These are phyloP conservation scores for Kodamaea plutei DNA, from an alignment of 1,139 yeast species.

Conservation along the genomic window DNA sequence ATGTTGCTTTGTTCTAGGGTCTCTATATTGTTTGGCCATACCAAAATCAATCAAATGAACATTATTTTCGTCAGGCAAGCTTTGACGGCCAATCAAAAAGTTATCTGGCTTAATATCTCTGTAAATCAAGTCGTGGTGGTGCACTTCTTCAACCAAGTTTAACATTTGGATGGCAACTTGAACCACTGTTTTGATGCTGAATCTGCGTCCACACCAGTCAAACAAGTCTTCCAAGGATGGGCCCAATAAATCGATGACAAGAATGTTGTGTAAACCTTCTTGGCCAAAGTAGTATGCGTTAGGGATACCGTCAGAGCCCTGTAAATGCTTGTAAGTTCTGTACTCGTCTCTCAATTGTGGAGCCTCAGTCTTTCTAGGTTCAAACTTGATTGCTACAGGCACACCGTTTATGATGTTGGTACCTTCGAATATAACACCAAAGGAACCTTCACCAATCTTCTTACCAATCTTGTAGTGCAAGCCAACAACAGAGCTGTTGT, in stretches of 20 bases:
- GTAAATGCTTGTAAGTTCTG: constrained; percentile 83
- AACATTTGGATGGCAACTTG: constrained; percentile 93
- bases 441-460: constrained; percentile 97
- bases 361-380: constrained; percentile 94
- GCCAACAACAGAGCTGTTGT: constrained; percentile 41
- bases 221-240: constrained; percentile 94
- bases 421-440: constrained; percentile 96
- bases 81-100: constrained; percentile 78
- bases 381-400: constrained; percentile 73
- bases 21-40: constrained; percentile 96
- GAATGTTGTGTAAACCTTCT: constrained; percentile 91
- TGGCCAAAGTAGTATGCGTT: constrained; percentile 96
- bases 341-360: constrained; percentile 96
- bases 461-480: constrained; percentile 92
- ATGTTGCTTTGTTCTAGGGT: constrained; percentile 91
- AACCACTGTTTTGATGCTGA: constrained; percentile 82
- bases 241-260: constrained; percentile 89
- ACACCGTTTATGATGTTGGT: constrained; percentile 75
- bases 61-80: constrained; percentile 43
- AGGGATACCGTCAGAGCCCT: constrained; percentile 81
- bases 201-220: constrained; percentile 96
- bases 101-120: constrained; percentile 96
- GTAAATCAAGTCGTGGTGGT: constrained; percentile 84
- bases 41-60: constrained; percentile 85
- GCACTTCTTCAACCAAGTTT: constrained; percentile 78